A percentile compares a stretch with the other conserved stretches of the same genome.
phyloP scores from a whole-genome alignment of 495 filamentous ascomycete genomes.

The Trichoderma orchidacearum region DNA sequence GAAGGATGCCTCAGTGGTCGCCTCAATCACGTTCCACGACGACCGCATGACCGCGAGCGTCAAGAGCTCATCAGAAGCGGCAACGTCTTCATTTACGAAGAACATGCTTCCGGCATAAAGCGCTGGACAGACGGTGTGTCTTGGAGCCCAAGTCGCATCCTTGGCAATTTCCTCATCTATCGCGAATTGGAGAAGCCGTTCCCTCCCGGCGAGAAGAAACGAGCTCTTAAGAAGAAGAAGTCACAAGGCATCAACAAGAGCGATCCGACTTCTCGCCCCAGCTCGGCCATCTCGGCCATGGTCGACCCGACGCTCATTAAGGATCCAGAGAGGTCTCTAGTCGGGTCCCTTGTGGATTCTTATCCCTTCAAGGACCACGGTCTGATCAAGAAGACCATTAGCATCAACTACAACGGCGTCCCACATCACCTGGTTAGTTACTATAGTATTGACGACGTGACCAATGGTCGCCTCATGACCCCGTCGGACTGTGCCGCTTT shows the following conservation, averaged over 20 bases:
- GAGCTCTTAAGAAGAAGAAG: constrained; percentile 59
- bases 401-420: constrained; percentile 51
- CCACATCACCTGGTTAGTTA: constrained; percentile 81
- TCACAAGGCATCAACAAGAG: constrained; percentile 9
- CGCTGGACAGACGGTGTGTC: constrained; percentile 84
- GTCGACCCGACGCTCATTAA: constrained; percentile 6
- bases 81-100: constrained; percentile 80
- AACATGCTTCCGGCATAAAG: constrained; percentile 78
- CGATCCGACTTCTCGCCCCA: constrained; percentile 7
- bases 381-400: constrained; percentile 86
- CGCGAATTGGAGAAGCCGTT: constrained; percentile 73
- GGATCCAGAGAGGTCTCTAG: constrained; percentile 47
- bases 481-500: too few relatives aligned
- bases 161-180: constrained; percentile 83
- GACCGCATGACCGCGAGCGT: constrained; percentile 77
- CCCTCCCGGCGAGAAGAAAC: constrained; percentile 79
- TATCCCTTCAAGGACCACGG: constrained; percentile 79
- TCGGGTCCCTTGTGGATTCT: constrained; percentile 74
- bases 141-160: constrained; percentile 83
- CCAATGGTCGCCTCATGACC: constrained; percentile 42
- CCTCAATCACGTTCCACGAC: constrained; percentile 59
- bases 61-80: constrained; percentile 62
- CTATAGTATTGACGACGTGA: constrained; percentile 67
- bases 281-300: constrained; percentile 18
- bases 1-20: constrained; percentile 57